Percentiles rank a stretch among this genome's conserved stretches.
phyloP scores from a whole-genome alignment of 2,329 filamentous ascomycete species.

The Ceratocystis diversiconidia region DNA sequence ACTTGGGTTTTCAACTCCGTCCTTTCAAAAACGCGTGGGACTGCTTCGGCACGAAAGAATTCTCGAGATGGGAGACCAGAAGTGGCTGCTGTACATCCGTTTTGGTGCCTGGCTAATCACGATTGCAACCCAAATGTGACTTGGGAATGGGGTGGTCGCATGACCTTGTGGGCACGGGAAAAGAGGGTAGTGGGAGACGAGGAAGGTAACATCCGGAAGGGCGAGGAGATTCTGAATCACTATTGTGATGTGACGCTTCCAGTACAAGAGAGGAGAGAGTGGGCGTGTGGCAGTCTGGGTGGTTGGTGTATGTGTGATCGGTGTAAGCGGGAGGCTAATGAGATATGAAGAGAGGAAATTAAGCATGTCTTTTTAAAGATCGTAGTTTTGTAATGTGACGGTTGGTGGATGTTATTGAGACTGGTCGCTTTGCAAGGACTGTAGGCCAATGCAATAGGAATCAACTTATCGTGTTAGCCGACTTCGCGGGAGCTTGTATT shows the following conservation, averaged over 20 bases:
- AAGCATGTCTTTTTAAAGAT: background rate
- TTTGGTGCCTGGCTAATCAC: slow-evolving; percentile 95
- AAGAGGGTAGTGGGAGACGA: slow-evolving; percentile 38
- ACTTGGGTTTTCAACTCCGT: slow-evolving; percentile 82
- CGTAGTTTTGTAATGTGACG: background rate
- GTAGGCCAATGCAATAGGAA: no score
- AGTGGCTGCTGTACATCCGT: slow-evolving; percentile 80
- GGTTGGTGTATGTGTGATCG: slow-evolving; percentile 77
- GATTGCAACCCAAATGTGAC: slow-evolving; percentile 88
- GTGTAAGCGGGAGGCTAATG: slow-evolving; percentile 56
- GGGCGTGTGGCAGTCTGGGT: slow-evolving; percentile 75
- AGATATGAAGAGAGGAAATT: background rate
- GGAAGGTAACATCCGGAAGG: slow-evolving; percentile 52
- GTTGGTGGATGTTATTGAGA: background rate
- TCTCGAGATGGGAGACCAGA: slow-evolving; percentile 69
- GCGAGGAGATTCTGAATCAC: slow-evolving; percentile 81
- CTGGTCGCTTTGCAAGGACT: no score
- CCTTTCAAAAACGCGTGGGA: slow-evolving; percentile 84
- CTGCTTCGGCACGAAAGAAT: slow-evolving; percentile 72
- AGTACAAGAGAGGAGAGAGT: slow-evolving; percentile 71
- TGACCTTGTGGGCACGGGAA: slow-evolving; percentile 53
- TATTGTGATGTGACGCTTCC: slow-evolving; percentile 77
- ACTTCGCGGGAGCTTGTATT: no score
- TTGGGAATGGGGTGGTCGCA: slow-evolving; percentile 81
- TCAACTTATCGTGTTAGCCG: no score